Conservation (phyloP, 2,329 filamentous ascomycete species). For the Colletotrichum zoysiae region DNA sequence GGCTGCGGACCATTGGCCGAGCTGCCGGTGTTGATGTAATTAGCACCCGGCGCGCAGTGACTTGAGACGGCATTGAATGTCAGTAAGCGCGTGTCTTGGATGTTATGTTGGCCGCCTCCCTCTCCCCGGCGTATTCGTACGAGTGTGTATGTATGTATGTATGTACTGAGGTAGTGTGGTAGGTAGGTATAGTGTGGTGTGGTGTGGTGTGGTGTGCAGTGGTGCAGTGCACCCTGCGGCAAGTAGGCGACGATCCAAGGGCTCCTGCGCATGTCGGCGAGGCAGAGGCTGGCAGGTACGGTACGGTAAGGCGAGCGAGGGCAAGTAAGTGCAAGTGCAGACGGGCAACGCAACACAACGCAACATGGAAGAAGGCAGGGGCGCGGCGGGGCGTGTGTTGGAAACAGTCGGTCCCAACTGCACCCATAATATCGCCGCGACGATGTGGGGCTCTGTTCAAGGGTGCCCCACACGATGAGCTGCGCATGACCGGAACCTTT, state of each 20-base stretch:
- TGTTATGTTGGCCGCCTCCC: not conserved
- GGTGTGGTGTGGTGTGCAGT: too few species aligned
- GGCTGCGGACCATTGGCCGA: constrained; percentile 15
- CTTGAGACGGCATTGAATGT: not conserved
- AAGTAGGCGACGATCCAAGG: not conserved
- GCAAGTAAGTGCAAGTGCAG: not conserved
- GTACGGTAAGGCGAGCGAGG: not conserved
- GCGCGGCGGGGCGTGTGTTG: constrained; percentile 7
- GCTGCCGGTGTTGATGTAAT: not conserved
- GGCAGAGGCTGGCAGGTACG: not conserved
- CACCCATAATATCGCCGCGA: constrained; percentile 24
- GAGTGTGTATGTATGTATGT: too few species aligned
- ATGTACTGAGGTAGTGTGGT: too few species aligned
- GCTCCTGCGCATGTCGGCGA: not conserved
- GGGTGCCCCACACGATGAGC: not conserved
- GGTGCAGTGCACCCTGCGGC: not conserved
- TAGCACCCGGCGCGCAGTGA: constrained; percentile 1
- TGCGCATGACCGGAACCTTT: constrained; percentile 40
- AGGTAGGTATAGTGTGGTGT: too few species aligned
- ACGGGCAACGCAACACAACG: not conserved
- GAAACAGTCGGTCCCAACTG: not conserved
- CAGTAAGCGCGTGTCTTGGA: not conserved
- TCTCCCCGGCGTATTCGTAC: not conserved
- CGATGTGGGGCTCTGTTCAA: constrained; percentile 4
- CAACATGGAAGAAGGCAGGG: not conserved